Conservation (phyloP, 148 eudicot species). For the Vaccinium corymbosum region DNA sequence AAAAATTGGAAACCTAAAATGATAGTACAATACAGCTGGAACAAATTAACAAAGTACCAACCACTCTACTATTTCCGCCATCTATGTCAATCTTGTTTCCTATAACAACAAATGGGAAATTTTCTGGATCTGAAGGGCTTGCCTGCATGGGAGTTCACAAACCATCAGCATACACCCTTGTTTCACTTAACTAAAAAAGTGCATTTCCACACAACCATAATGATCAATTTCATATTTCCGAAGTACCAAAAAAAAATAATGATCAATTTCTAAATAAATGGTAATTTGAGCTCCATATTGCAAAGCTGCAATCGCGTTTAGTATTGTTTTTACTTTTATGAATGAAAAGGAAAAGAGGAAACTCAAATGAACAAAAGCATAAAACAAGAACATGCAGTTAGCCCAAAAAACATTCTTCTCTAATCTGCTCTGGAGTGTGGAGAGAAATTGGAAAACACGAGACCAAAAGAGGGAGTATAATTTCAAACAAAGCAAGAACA, state of each 20-base stretch:
- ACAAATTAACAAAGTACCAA: conserved; percentile 22
- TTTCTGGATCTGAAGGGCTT: conserved; percentile 92
- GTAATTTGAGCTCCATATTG: background rate
- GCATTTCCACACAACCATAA: background rate
- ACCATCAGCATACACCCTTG: background rate
- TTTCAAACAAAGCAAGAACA: background rate
- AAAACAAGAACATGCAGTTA: background rate
- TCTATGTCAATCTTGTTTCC: conserved; percentile 91
- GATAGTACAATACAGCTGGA: background rate
- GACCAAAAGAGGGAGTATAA: background rate
- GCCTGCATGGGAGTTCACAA: conserved; percentile 50
- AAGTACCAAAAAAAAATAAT: too few relatives aligned
- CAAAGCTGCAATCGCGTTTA: background rate
- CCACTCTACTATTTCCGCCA: conserved; percentile 92
- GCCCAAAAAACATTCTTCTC: background rate
- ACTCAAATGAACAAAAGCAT: background rate
- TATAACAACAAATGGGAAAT: conserved; percentile 92
- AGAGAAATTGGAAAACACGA: background rate
- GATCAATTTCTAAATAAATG: background rate
- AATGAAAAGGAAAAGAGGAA: background rate
- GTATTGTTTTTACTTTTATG: background rate
- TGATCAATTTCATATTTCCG: background rate
- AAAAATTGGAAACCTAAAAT: background rate
- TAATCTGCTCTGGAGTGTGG: background rate
- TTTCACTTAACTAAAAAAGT: background rate